These are phyloP conservation scores for Nakazawaea molendinolei DNA, from an alignment of 805 yeast species.

Conservation along the genomic window DNA sequence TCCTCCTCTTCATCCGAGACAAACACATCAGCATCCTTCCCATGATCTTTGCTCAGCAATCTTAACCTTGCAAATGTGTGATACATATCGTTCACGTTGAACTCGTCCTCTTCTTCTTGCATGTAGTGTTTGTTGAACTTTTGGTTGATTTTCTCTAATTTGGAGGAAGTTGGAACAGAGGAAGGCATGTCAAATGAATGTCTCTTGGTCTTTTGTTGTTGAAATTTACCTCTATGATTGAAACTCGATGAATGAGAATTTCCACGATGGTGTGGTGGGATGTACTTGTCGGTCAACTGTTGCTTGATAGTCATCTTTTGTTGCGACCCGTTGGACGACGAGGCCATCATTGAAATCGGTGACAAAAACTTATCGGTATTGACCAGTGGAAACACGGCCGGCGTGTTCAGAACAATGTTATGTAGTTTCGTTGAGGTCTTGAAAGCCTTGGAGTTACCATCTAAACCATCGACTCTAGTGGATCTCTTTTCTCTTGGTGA, in stretches of 20 bases:
- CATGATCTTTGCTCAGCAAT: neutral
- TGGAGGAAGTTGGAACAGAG: constrained; percentile 8
- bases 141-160: constrained; percentile 4
- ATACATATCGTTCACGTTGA: constrained; percentile 12
- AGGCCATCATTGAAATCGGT: constrained; percentile 5
- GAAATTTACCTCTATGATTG: neutral
- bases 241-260: constrained; percentile 18
- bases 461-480: no score
- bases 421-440: no score
- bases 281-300: constrained; percentile 24
- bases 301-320: constrained; percentile 13
- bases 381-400: neutral
- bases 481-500: constrained; percentile 14
- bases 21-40: neutral
- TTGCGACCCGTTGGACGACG: constrained; percentile 14
- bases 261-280: constrained; percentile 51
- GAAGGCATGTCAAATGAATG: constrained; percentile 2
- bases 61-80: constrained; percentile 10
- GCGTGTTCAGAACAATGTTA: no score
- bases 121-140: constrained; percentile 7
- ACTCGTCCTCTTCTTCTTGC: constrained; percentile 1
- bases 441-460: no score
- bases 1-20: constrained; percentile 6
- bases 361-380: neutral
- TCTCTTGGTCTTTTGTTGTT: constrained; percentile 6